Conservation (phyloP, 2,329 filamentous ascomycete species). For the Elsinoe australis region DNA sequence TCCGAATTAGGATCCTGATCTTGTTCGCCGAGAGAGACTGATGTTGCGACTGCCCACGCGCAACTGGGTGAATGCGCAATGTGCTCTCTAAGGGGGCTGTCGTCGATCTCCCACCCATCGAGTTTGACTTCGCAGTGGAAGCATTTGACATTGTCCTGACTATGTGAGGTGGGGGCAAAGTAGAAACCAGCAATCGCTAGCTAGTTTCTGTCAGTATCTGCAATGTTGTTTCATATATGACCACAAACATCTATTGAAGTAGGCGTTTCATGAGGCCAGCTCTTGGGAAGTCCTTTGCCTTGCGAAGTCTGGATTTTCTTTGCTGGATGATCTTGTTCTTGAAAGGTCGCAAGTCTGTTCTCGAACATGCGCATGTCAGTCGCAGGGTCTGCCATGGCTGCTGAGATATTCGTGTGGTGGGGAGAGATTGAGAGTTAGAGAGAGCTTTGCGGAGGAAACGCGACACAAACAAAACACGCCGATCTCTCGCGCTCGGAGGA, state of each 20-base stretch:
- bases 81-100: conserved; percentile 79
- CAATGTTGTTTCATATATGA: conserved; percentile 6
- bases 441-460: conserved; percentile 9
- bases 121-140: conserved; percentile 78
- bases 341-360: conserved; percentile 74
- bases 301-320: conserved; percentile 64
- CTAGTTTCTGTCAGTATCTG: conserved; percentile 40
- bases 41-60: conserved; percentile 70
- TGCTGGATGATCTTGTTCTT: conserved; percentile 51
- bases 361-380: conserved; percentile 55
- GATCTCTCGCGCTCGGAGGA: conserved; percentile 12
- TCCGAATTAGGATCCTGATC: conserved; percentile 64
- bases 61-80: conserved; percentile 73
- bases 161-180: conserved; percentile 66
- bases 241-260: conserved; percentile 54
- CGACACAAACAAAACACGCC: conserved; percentile 18
- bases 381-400: conserved; percentile 33
- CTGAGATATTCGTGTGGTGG: conserved; percentile 4
- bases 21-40: conserved; percentile 46
- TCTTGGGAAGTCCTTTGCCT: conserved; percentile 51
- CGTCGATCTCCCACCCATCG: conserved; percentile 84
- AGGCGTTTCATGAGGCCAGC: conserved; percentile 73
- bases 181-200: conserved; percentile 88
- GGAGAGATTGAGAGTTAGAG: conserved; percentile 15
- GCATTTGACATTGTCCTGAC: conserved; percentile 81